Base-by-base conservation (phyloP, 2,329 filamentous ascomycete genomes). In the Tolypocladium ophioglossoides region DNA sequence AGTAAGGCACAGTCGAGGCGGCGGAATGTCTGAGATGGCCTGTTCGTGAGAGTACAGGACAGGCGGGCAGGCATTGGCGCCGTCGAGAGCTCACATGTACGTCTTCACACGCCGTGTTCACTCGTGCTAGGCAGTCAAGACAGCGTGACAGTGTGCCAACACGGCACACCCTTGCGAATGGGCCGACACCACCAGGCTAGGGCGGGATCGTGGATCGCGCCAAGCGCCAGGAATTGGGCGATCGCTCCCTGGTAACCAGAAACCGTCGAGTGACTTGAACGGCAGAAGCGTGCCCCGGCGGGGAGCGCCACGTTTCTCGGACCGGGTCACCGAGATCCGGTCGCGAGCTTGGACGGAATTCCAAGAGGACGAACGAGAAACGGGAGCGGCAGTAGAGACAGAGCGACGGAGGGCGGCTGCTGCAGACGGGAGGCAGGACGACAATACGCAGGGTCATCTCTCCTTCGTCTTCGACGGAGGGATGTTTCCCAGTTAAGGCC, bases 161-260 rank as follows among this genome's bases (percentile, higher is more conserved):
- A 46, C 30, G 35, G n/a, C 34, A 44, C 47, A 47, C 48, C 53
- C 49, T 52, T 54, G 53, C 24, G 11, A 22, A 38, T 39, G 32
- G 39, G 40, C 53, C 49, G 41, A 52, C 55, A 52, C 51, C 47
- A 54, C 51, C 47, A 53, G 50, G 47, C 37, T 39, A 50, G 41
- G 53, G 55, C 53, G 27, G 37, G 48, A 58, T 56, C 53, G 54
- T 50, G 54, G 50, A 54, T 56, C 55, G 58, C 51, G 50, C 52
- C 58, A 57, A 50, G 56, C 52, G 54, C 53, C 50, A 55, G 53
- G 52, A 53, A 56, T 44, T 51, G 52, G 49, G n/a, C 47, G 53
- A 53, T 54, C 52, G 24, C 50, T 56, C 51, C 46, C 51, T 55
- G 37, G 46, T 52, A 12, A 39, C 32, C 52, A 54, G 52, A 50